These are phyloP conservation scores for Polytolypa hystricis DNA, from an alignment of 2,329 filamentous ascomycete genomes.

Conservation along the genomic window DNA sequence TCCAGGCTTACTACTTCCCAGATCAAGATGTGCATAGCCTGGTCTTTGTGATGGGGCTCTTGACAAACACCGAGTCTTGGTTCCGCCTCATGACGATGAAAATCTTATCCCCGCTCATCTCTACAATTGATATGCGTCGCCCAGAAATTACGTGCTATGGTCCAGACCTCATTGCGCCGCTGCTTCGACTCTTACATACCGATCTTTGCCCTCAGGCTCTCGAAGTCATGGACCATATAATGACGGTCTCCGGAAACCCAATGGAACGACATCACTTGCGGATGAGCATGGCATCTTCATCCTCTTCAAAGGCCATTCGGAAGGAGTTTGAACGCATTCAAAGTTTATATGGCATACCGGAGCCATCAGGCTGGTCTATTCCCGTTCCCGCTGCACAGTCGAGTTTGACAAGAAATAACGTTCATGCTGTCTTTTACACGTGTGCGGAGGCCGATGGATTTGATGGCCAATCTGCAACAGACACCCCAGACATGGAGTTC, in stretches of 20 bases:
- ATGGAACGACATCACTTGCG: slow-evolving; percentile 90
- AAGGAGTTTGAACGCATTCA: slow-evolving; percentile 94
- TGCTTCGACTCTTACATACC: slow-evolving; percentile 79
- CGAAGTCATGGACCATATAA: slow-evolving; percentile 85
- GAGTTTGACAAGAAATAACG: slow-evolving; percentile 74
- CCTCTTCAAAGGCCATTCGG: slow-evolving; percentile 70
- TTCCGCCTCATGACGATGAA: slow-evolving; percentile 91
- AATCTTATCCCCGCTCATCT: slow-evolving; percentile 72
- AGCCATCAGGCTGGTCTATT: slow-evolving; percentile 91
- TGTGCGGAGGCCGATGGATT: slow-evolving; percentile 59
- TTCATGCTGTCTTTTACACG: slow-evolving; percentile 92
- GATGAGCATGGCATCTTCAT: slow-evolving; percentile 88
- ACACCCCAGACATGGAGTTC: slow-evolving; percentile 84
- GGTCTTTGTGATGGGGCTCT: slow-evolving; percentile 78
- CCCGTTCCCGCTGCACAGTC: slow-evolving; percentile 86
- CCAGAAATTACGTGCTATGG: slow-evolving; percentile 82
- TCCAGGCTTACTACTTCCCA: slow-evolving; percentile 70
- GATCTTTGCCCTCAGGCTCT: slow-evolving; percentile 89
- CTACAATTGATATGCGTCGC: slow-evolving; percentile 85
- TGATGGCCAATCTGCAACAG: slow-evolving; percentile 48
- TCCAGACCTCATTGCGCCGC: slow-evolving; percentile 86
- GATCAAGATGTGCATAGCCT: slow-evolving; percentile 72
- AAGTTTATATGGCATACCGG: slow-evolving; percentile 91
- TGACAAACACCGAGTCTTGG: slow-evolving; percentile 82
- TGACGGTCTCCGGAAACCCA: slow-evolving; percentile 82